Evolutionary conservation across 2,329 filamentous ascomycete genomes (phyloP).

Genomic region (Microdochium trichocladiopsis): DNA sequence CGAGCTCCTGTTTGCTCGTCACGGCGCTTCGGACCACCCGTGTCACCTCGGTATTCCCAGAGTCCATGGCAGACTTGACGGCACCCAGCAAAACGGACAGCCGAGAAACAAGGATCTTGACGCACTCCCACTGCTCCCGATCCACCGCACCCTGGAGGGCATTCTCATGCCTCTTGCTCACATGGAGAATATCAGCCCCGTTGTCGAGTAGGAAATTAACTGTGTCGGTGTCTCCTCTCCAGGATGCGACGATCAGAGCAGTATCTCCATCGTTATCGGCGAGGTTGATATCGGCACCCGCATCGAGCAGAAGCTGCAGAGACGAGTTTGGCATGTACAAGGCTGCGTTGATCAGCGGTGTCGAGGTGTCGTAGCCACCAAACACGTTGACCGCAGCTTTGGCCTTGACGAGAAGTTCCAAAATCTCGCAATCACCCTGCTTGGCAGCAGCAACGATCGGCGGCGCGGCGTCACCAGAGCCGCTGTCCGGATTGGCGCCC

Average conservation of each 20-base stretch:
- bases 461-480: slow-evolving; percentile 21
- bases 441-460: slow-evolving; percentile 29
- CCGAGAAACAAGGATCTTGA: slow-evolving; percentile 20
- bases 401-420: slow-evolving; percentile 24
- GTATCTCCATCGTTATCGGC: slow-evolving; percentile 25
- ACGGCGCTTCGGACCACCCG: slow-evolving; percentile 18
- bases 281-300: slow-evolving; percentile 28
- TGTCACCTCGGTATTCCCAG: slow-evolving; percentile 18
- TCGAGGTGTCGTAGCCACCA: slow-evolving; percentile 23
- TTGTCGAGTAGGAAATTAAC: slow-evolving; percentile 25
- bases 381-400: slow-evolving; percentile 27
- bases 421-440: slow-evolving; percentile 24
- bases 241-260: slow-evolving; percentile 27
- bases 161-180: slow-evolving; percentile 18
- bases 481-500: slow-evolving; percentile 27
- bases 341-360: slow-evolving; percentile 29
- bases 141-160: slow-evolving; percentile 20
- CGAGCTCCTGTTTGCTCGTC: slow-evolving; percentile 17
- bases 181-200: slow-evolving; percentile 26
- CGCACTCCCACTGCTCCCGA: slow-evolving; percentile 14
- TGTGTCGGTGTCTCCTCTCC: slow-evolving; percentile 21
- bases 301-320: slow-evolving; percentile 22
- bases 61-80: slow-evolving; percentile 19
- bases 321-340: slow-evolving; percentile 21
- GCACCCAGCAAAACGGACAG: slow-evolving; percentile 19